Evolutionary conservation across 208 protist genomes (phyloP), one percentile per base, ranked within the genome.

Genomic region (Trypanosoma caninum): DNA sequence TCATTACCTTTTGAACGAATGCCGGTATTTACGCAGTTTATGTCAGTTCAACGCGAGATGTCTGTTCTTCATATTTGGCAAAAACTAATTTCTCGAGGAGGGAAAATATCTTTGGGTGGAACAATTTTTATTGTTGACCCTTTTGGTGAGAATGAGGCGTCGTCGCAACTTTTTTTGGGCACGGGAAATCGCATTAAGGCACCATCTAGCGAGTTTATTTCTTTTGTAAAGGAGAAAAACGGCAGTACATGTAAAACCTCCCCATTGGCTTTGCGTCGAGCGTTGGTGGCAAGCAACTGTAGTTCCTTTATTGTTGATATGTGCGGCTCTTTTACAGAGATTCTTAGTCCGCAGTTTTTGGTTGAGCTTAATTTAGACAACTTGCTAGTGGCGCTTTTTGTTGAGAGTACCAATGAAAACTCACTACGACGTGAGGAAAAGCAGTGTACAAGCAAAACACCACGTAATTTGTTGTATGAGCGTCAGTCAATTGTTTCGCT

Each of bases 1-100:
- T 37, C 70, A 6, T 74, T 89, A 14, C 83, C 89, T 0, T 44
- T 91, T 27, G 89, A 95, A 63, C 76, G 82, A 25, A 20, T 72
- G 1, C 51, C 65, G 27, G 66, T 55, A 16, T 76, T 92, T 54
- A 46, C 47, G 13, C 31, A 27, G 9, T 88, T 85, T 59, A 27
- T 67, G 34, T 64, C 66, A 10, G 69, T 94, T 11, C 65, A 83
- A 50, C 78, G 84, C 0, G 87, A 94, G 47, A 61, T 94, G 2
- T 72, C 77, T 11, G 75, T 80, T 23, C 31, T 59, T 20, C 42
- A 41, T 16, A 58, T 92, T 33, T 48, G 79, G 35, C 40, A 65
- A 9, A 84, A 84, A 57, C 35, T 73, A 8, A 52, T 38, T 31
- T 40, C 63, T 23, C 62, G 69, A 14, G 37, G 33, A 11, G 44